Evolutionary conservation across 2,329 filamentous ascomycete genomes (phyloP).

Genomic region (Metarhizium brunneum): DNA sequence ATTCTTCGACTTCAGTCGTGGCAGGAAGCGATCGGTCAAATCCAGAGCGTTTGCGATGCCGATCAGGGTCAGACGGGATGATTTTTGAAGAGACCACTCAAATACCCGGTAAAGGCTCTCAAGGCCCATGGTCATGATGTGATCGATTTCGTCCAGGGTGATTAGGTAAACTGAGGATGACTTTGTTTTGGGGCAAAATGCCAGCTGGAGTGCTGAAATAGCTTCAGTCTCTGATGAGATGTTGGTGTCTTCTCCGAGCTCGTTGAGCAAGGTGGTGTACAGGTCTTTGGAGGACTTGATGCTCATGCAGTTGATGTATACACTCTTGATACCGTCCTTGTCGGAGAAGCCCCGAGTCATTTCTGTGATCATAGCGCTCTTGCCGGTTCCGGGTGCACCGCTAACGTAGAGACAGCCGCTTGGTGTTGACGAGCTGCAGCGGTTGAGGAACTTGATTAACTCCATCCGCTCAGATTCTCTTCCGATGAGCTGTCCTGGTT

Average conservation of each 20-base stretch:
- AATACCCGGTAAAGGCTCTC: constrained; percentile 91
- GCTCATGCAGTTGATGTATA: constrained; percentile 95
- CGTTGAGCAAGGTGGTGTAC: constrained; percentile 67
- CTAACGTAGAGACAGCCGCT: constrained; percentile 90
- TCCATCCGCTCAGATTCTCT: constrained; percentile 61
- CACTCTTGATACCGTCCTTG: constrained; percentile 50
- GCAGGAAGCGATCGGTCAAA: constrained; percentile 88
- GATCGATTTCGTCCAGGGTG: constrained; percentile 89
- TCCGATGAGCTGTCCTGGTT: constrained; percentile 67
- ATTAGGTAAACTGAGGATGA: constrained; percentile 61
- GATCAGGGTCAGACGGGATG: constrained; percentile 72
- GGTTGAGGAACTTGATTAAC: constrained; percentile 59
- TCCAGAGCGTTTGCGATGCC: constrained; percentile 96
- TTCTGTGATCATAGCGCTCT: constrained; percentile 86
- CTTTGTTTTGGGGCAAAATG: constrained; percentile 59
- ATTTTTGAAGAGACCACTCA: constrained; percentile 82
- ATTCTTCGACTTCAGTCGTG: constrained; percentile 84
- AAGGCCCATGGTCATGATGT: constrained; percentile 79
- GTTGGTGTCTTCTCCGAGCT: constrained; percentile 51
- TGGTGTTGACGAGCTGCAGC: constrained; percentile 47
- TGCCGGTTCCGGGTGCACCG: constrained; percentile 90
- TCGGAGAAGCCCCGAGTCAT: constrained; percentile 53
- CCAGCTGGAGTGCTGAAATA: constrained; percentile 54
- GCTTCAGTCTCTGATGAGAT: constrained; percentile 54
- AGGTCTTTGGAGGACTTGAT: constrained; percentile 82